Conservation (phyloP, 148 eudicot genomes). For the Rhododendron kiyosumense region DNA sequence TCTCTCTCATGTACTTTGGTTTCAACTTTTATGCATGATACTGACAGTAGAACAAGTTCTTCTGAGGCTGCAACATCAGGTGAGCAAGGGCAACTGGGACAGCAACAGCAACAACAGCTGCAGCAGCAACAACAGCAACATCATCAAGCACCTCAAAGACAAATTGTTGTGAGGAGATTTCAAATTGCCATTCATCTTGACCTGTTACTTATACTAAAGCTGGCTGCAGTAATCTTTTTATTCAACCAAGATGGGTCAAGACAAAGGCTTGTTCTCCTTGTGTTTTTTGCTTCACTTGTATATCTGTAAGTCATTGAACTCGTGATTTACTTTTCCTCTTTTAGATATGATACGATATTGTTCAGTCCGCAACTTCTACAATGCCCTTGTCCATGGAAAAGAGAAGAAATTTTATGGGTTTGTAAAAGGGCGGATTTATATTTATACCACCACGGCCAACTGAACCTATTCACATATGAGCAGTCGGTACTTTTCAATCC, state of each 20-base stretch:
- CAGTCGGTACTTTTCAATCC: background rate
- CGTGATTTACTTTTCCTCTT: background rate
- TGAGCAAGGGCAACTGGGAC: slow-evolving; percentile 61
- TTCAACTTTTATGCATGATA: slow-evolving; percentile 15
- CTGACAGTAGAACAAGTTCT: slow-evolving; percentile 45
- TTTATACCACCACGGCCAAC: background rate
- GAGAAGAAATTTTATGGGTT: background rate
- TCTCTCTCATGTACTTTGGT: background rate
- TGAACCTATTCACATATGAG: background rate
- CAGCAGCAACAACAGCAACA: slow-evolving; percentile 60
- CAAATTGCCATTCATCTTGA: slow-evolving; percentile 96
- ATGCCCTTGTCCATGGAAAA: background rate
- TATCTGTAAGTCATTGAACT: slow-evolving; percentile 66
- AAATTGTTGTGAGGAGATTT: slow-evolving; percentile 81
- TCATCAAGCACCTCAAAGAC: slow-evolving; percentile 74
- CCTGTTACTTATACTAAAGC: slow-evolving; percentile 78
- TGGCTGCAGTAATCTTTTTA: slow-evolving; percentile 91
- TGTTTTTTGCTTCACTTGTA: slow-evolving; percentile 70
- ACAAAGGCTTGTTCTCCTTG: slow-evolving; percentile 90
- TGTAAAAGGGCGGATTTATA: background rate
- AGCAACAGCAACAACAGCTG: slow-evolving; percentile 27
- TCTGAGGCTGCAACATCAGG: slow-evolving; percentile 51
- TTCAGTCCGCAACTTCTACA: background rate
- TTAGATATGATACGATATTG: background rate
- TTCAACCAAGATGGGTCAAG: slow-evolving; percentile 97